Evolutionary conservation across 75 land plant genomes (phyloP), one percentile per base, ranked within the genome.

Genomic region (Isoetes taiwanensis): DNA sequence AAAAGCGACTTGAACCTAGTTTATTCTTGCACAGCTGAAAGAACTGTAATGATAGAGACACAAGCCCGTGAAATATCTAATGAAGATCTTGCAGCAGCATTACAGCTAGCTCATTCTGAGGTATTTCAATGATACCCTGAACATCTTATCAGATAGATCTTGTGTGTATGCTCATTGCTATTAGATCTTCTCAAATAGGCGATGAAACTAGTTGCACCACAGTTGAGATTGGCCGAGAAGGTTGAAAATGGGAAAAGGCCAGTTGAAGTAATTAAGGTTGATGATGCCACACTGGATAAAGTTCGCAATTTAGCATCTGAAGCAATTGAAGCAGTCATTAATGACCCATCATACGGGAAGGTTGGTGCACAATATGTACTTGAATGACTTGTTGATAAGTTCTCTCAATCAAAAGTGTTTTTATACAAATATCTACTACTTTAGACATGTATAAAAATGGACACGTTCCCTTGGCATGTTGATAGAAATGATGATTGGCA

Each of bases 11-110:
- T 90, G 39, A 90, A 90, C 54, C 66, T 90, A 52, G 71, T 90
- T 3, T 90, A 90, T 76, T 82, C 97, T 16, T 86, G 97, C 65
- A 90, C 84, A 41, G 62, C 30, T 30, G 88, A 90, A 25, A 83
- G 82, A 58, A 78, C 97, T 5, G 67, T 90, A 34, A 90, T 90
- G 97, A 90, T 90, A 31, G 97, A 90, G 64, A 85, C 90, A 0
- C 97, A 86, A 62, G 97, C 97, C 19, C 80, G 97, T 46, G 97
- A 86, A 65, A 86, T 90, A 23, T 58, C 94, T 32, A 90, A 90
- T 52, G 71, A 69, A 30, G 97, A 90, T 63, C 63, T 87, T 4
- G 64, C 72, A 46, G 82, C 78, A 65, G 97, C 75, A 1, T 62
- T 90, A 3, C 78, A 76, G 48, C 68, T 90, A 28, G 94, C 97